These are phyloP conservation scores for Grammothele lineata DNA, from an alignment of 768 basidiomycete genomes.

Conservation along the genomic window DNA sequence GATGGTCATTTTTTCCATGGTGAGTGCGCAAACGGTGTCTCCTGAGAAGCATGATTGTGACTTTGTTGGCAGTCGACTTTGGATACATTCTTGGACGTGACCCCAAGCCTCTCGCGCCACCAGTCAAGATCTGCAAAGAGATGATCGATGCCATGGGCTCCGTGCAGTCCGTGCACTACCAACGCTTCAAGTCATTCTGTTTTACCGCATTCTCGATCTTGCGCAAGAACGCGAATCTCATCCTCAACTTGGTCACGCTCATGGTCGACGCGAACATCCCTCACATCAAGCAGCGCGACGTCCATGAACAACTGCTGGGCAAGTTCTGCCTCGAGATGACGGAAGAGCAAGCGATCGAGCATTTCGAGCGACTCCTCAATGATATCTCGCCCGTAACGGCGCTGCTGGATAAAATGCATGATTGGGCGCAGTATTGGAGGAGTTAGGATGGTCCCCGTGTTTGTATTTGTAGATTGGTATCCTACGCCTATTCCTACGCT, in stretches of 20 bases:
- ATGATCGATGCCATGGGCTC: constrained; percentile 99
- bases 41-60: constrained; percentile 9
- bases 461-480: neutral
- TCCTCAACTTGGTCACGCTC: constrained; percentile 91
- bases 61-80: constrained; percentile 72
- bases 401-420: constrained; percentile 91
- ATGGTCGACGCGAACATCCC: constrained; percentile 99
- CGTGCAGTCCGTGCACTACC: constrained; percentile 89
- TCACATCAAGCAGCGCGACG: constrained; percentile 90
- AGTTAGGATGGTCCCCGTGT: constrained; percentile 42
- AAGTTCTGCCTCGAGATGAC: constrained; percentile 93
- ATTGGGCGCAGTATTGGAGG: constrained; percentile 85
- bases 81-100: constrained; percentile 97
- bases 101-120: constrained; percentile 96
- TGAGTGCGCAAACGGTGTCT: constrained; percentile 25
- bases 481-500: neutral
- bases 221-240: constrained; percentile 95
- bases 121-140: constrained; percentile 97
- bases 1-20: constrained; percentile 99
- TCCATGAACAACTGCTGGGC: constrained; percentile 88
- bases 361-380: constrained; percentile 89
- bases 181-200: constrained; percentile 92
- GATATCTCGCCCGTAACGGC: constrained; percentile 94
- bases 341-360: constrained; percentile 96
- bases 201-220: constrained; percentile 98